A percentile compares a stretch with the other conserved stretches of the same genome.
These are phyloP conservation scores for Durotheca rogersii DNA, from an alignment of 495 filamentous ascomycete genomes.

Conservation along the genomic window DNA sequence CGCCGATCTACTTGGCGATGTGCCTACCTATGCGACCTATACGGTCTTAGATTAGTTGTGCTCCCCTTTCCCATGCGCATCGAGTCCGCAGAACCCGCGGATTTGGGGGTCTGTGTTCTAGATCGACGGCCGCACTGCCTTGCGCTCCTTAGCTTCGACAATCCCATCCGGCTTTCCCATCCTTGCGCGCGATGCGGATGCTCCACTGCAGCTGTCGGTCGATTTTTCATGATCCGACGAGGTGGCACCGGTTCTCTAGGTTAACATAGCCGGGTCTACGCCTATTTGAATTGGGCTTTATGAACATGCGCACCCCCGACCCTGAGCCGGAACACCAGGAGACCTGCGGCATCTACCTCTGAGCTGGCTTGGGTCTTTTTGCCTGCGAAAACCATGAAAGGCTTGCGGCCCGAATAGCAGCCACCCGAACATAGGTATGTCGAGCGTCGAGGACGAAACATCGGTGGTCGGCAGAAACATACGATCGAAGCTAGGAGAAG, in stretches of 20 bases:
- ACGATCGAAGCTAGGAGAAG: too few species aligned
- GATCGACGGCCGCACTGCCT: neutral
- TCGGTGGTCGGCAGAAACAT: too few species aligned
- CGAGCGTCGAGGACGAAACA: too few species aligned
- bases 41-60: too few species aligned
- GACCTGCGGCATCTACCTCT: slow-evolving; percentile 24
- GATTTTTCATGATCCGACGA: slow-evolving; percentile 21
- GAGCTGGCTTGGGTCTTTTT: neutral
- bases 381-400: neutral
- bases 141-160: slow-evolving; percentile 14
- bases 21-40: too few species aligned
- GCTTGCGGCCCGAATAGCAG: slow-evolving; percentile 22
- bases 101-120: neutral
- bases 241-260: neutral
- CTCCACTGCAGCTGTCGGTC: slow-evolving; percentile 18
- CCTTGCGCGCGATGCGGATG: neutral
- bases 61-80: too few species aligned
- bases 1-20: too few species aligned
- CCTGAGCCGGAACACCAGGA: slow-evolving; percentile 22
- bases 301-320: slow-evolving; percentile 18
- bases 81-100: too few species aligned
- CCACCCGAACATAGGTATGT: too few species aligned
- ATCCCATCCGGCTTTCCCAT: slow-evolving; percentile 28
- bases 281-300: slow-evolving; percentile 13
- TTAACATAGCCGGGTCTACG: too few species aligned